phyloP scores from a whole-genome alignment of 2,329 filamentous ascomycete genomes.

The Claviceps pazoutovae region DNA sequence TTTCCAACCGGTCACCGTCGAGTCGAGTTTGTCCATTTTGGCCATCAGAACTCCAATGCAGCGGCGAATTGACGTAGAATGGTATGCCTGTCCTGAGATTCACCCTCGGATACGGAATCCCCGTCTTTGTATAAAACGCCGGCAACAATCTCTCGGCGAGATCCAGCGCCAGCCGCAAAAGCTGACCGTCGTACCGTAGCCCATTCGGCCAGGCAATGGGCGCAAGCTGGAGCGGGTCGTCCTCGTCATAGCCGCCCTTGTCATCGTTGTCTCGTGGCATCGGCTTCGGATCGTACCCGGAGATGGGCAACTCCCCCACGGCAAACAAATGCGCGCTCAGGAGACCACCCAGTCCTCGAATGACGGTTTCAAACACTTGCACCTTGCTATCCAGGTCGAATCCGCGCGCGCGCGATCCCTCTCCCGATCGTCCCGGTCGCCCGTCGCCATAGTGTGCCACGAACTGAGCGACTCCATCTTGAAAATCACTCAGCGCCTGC shows the following conservation, averaged over 20 bases:
- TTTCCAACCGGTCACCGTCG: slow-evolving; percentile 40
- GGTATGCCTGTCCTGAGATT: slow-evolving; percentile 84
- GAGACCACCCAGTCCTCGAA: slow-evolving; percentile 79
- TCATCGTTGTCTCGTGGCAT: slow-evolving; percentile 1
- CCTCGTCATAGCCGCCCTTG: slow-evolving; percentile 10
- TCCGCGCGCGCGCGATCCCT: slow-evolving; percentile 59
- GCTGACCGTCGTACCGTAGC: slow-evolving; percentile 75
- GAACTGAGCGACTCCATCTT: slow-evolving; percentile 61
- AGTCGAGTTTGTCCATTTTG: slow-evolving; percentile 20
- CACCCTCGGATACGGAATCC: slow-evolving; percentile 86
- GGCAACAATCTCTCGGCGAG: slow-evolving; percentile 73
- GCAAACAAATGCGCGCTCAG: slow-evolving; percentile 91
- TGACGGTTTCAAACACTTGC: slow-evolving; percentile 96
- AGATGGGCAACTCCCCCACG: slow-evolving; percentile 75
- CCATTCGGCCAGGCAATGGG: slow-evolving; percentile 61
- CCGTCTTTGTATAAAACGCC: slow-evolving; percentile 82
- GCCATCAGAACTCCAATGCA: slow-evolving; percentile 41
- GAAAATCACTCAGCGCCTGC: slow-evolving; percentile 56
- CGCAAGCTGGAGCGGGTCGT: slow-evolving; percentile 31
- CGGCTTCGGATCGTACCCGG: slow-evolving; percentile 50
- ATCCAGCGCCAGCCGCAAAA: slow-evolving; percentile 79
- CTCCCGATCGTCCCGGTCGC: slow-evolving; percentile 49
- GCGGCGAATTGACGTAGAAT: slow-evolving; percentile 76
- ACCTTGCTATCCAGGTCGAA: slow-evolving; percentile 98
- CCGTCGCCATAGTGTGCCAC: slow-evolving; percentile 83